Evolutionary conservation across 108 stramenopile species (phyloP).

Genomic region (Skeletonema tropicum): DNA sequence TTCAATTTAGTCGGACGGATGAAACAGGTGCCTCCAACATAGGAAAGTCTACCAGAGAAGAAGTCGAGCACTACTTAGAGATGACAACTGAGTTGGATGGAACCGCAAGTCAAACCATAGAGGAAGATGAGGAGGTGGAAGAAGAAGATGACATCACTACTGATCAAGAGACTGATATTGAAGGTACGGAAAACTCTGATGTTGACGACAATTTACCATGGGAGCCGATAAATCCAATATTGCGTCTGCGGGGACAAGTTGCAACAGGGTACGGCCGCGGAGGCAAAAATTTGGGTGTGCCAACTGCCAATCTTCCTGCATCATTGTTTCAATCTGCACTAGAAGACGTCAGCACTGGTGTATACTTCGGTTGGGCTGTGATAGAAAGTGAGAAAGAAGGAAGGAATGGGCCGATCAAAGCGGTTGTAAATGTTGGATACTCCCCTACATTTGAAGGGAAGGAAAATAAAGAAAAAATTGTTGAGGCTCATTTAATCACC

Average conservation of each 20-base stretch:
- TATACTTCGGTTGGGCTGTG: constrained; percentile 87
- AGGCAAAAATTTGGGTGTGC: constrained; percentile 87
- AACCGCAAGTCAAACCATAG: background rate
- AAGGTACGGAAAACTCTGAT: constrained; percentile 1
- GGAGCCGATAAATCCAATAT: constrained; percentile 51
- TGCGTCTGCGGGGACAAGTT: constrained; percentile 70
- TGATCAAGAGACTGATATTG: background rate
- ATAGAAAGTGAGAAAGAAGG: constrained; percentile 49
- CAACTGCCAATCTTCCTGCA: constrained; percentile 89
- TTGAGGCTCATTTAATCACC: constrained; percentile 87
- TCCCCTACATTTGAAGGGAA: constrained; percentile 90
- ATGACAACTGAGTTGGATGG: constrained; percentile 34
- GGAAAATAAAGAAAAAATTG: constrained; percentile 89
- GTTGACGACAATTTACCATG: constrained; percentile 24
- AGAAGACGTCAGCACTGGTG: constrained; percentile 67
- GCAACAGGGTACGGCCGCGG: constrained; percentile 87
- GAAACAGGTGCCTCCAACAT: constrained; percentile 26
- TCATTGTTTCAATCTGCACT: constrained; percentile 80
- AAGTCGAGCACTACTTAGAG: constrained; percentile 35
- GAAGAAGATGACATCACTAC: background rate
- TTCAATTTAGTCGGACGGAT: constrained; percentile 38
- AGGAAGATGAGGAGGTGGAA: constrained; percentile 4
- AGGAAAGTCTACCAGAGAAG: constrained; percentile 39
- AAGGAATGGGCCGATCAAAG: constrained; percentile 55
- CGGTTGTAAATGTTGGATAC: constrained; percentile 90